Evolutionary conservation across 2,329 filamentous ascomycete genomes (phyloP).

Genomic region (Nothophoma quercina): DNA sequence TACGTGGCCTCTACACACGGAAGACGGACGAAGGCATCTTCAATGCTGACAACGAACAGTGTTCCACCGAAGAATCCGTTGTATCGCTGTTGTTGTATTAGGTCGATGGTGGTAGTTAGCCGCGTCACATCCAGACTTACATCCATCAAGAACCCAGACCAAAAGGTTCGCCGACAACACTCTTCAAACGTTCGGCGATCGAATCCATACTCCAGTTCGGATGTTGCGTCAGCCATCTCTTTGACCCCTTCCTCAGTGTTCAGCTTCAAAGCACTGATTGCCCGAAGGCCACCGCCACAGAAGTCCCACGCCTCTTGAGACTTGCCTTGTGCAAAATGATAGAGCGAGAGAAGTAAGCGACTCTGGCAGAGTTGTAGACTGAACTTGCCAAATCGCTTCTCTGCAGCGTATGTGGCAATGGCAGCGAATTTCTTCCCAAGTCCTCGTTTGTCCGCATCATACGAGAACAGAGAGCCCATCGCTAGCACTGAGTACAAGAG

Average conservation of each 20-base stretch:
- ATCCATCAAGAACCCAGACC: slow-evolving; percentile 75
- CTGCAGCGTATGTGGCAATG: slow-evolving; percentile 66
- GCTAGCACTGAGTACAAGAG: slow-evolving; percentile 67
- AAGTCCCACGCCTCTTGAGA: slow-evolving; percentile 69
- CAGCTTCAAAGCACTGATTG: slow-evolving; percentile 66
- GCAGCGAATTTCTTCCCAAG: slow-evolving; percentile 59
- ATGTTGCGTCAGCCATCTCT: slow-evolving; percentile 53
- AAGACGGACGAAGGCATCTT: slow-evolving; percentile 72
- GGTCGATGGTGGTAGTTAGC: slow-evolving; percentile 41
- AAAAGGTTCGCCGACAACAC: slow-evolving; percentile 74
- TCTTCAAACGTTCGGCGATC: slow-evolving; percentile 67
- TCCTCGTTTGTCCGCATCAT: slow-evolving; percentile 53
- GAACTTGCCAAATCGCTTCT: slow-evolving; percentile 59
- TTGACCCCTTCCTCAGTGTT: slow-evolving; percentile 66
- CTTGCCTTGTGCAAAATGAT: slow-evolving; percentile 69
- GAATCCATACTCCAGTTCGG: slow-evolving; percentile 64
- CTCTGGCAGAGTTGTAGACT: slow-evolving; percentile 72
- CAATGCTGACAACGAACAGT: slow-evolving; percentile 64
- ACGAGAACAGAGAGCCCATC: slow-evolving; percentile 63
- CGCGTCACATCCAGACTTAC: slow-evolving; percentile 53
- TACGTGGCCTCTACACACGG: slow-evolving; percentile 69
- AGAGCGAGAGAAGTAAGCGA: slow-evolving; percentile 71
- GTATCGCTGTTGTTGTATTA: slow-evolving; percentile 58
- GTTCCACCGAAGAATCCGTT: slow-evolving; percentile 63
- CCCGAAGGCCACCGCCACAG: slow-evolving; percentile 67